Percentiles rank a stretch among this genome's conserved stretches.
Evolutionary conservation across 768 basidiomycete genomes (phyloP).

Genomic region (Multifurca ochricompacta): DNA sequence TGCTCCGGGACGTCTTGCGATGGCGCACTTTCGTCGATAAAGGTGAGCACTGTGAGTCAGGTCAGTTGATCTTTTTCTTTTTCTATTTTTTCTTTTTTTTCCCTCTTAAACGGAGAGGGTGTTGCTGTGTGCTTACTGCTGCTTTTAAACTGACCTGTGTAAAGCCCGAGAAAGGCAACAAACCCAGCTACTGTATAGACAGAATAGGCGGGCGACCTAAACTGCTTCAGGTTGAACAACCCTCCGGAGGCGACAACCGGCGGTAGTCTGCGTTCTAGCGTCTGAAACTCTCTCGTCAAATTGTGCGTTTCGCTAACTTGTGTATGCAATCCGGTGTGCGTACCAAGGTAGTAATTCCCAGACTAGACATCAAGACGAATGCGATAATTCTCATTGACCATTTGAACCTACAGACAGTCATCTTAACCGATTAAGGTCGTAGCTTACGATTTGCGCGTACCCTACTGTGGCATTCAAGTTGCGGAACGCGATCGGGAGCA

Average conservation of each 20-base stretch:
- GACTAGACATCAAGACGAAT: slow-evolving; percentile 46
- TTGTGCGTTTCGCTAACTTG: neutral
- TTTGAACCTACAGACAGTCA: slow-evolving; percentile 46
- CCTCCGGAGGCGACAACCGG: slow-evolving; percentile 48
- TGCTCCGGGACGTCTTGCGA: slow-evolving; percentile 39
- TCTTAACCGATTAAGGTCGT: neutral
- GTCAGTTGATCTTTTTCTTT: too few relatives aligned
- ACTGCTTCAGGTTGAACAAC: slow-evolving; percentile 50
- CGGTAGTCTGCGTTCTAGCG: slow-evolving; percentile 40
- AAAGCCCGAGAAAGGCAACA: slow-evolving; percentile 58
- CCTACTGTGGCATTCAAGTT: slow-evolving; percentile 48
- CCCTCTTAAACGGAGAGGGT: too few relatives aligned
- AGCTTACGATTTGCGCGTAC: slow-evolving; percentile 28
- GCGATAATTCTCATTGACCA: slow-evolving; percentile 73
- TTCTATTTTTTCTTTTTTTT: too few relatives aligned
- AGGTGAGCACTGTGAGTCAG: slow-evolving; percentile 47
- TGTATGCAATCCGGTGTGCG: slow-evolving; percentile 9
- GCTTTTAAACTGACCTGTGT: slow-evolving; percentile 34
- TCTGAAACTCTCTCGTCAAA: slow-evolving; percentile 26
- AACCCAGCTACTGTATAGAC: slow-evolving; percentile 52
- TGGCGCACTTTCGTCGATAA: slow-evolving; percentile 52
- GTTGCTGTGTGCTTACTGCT: too few relatives aligned
- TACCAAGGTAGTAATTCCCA: slow-evolving; percentile 50
- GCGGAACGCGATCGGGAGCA: slow-evolving; percentile 56
- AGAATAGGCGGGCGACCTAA: slow-evolving; percentile 45